Conservation (phyloP, 1,139 yeast species). For the Taphrina communis region DNA sequence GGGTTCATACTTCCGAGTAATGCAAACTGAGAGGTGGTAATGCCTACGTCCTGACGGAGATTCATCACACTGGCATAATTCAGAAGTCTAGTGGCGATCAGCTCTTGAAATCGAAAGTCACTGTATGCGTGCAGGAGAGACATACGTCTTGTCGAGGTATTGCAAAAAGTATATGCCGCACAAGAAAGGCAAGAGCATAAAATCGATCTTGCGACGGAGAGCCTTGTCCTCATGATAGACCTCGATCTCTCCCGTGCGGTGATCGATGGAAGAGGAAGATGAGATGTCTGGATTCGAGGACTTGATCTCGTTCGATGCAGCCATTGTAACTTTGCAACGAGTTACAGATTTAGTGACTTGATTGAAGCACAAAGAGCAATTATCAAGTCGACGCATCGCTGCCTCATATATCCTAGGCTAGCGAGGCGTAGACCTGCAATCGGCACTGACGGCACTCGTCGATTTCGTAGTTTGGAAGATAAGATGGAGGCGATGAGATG, state of each 20-base stretch:
- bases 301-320: background rate
- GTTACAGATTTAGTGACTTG: background rate
- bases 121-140: background rate
- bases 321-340: background rate
- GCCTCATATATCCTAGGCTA: background rate
- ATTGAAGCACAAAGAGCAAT: background rate
- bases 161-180: constrained; percentile 57
- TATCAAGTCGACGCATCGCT: background rate
- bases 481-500: background rate
- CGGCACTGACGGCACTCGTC: background rate
- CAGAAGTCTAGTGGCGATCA: constrained; percentile 1
- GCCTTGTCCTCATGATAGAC: constrained; percentile 44
- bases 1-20: constrained; percentile 57
- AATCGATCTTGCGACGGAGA: constrained; percentile 42
- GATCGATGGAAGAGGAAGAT: background rate
- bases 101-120: background rate
- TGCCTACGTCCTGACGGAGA: constrained; percentile 53
- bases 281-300: background rate
- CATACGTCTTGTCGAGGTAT: constrained; percentile 64
- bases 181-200: constrained; percentile 38
- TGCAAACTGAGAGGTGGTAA: constrained; percentile 55
- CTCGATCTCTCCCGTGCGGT: constrained; percentile 12
- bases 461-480: background rate
- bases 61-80: constrained; percentile 67
- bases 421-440: background rate